These are phyloP conservation scores for Rhexocercosporidium sp. DNA, from an alignment of 2,329 filamentous ascomycete genomes.

Conservation along the genomic window DNA sequence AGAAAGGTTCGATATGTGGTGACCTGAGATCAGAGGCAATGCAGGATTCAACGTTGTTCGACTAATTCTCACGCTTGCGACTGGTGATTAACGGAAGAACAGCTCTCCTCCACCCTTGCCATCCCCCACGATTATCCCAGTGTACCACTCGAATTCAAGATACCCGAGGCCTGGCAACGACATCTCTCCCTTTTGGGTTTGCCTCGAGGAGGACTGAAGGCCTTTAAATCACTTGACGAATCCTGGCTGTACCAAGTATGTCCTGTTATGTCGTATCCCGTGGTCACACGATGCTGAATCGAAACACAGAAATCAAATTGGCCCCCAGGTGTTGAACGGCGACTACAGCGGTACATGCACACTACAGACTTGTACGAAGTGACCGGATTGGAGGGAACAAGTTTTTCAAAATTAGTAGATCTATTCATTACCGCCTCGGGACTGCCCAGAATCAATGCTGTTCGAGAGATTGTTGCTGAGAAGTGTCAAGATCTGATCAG, in stretches of 20 bases:
- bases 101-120: neutral
- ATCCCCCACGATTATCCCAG: neutral
- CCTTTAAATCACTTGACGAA: neutral
- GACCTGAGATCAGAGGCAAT: neutral
- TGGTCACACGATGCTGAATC: slow-evolving; percentile 1
- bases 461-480: neutral
- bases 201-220: neutral
- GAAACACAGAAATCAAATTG: slow-evolving; percentile 6
- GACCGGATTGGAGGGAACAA: neutral
- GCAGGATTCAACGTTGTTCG: neutral
- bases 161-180: neutral
- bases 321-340: neutral
- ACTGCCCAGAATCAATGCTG: neutral
- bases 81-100: neutral
- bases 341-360: slow-evolving; percentile 2
- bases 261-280: neutral
- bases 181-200: neutral
- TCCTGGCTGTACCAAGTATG: slow-evolving; percentile 5
- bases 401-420: neutral
- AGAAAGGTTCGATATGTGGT: neutral
- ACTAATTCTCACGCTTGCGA: neutral
- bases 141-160: neutral
- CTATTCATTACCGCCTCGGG: neutral
- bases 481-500: slow-evolving; percentile 1
- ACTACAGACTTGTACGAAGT: neutral